phyloP scores from a whole-genome alignment of 768 basidiomycete species.

The Artomyces pyxidatus region DNA sequence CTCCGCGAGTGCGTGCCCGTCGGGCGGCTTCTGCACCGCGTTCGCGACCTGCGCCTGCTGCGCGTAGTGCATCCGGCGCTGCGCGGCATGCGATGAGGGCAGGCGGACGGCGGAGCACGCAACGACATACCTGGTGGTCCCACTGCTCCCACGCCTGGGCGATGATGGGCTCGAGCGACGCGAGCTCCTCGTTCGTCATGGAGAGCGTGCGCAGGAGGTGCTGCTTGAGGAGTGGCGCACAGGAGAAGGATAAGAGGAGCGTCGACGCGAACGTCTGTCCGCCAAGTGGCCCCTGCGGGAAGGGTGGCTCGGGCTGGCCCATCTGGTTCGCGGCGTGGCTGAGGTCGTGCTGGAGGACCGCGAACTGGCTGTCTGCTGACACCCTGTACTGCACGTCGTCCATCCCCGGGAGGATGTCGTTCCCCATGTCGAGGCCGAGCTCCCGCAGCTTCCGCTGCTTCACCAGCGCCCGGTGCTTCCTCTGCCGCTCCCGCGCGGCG shows the following conservation, averaged over 20 bases:
- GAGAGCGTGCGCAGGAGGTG: conserved; percentile 64
- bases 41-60: conserved; percentile 22
- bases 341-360: conserved; percentile 23
- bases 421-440: conserved; percentile 75
- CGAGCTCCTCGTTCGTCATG: conserved; percentile 75
- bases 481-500: conserved; percentile 72
- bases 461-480: conserved; percentile 72
- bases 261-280: conserved; percentile 80
- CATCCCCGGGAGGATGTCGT: conserved; percentile 52
- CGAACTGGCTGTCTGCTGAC: conserved; percentile 32
- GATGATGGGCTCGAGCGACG: conserved; percentile 69
- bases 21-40: conserved; percentile 20
- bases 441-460: conserved; percentile 79
- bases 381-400: conserved; percentile 64
- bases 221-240: conserved; percentile 63
- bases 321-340: conserved; percentile 25
- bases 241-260: conserved; percentile 67
- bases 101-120: conserved; percentile 4
- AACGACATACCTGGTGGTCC: conserved; percentile 65
- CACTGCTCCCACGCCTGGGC: conserved; percentile 84
- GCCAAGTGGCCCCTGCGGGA: conserved; percentile 48
- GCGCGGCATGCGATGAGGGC: not conserved
- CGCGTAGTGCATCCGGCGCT: conserved; percentile 43
- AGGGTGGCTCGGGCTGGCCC: conserved; percentile 47
- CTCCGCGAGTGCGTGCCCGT: conserved; percentile 20